Percentiles rank a stretch among this genome's conserved stretches.
Evolutionary conservation across 192 early-diverging fungal species (phyloP).

Genomic region (Rhizophagus sp.): DNA sequence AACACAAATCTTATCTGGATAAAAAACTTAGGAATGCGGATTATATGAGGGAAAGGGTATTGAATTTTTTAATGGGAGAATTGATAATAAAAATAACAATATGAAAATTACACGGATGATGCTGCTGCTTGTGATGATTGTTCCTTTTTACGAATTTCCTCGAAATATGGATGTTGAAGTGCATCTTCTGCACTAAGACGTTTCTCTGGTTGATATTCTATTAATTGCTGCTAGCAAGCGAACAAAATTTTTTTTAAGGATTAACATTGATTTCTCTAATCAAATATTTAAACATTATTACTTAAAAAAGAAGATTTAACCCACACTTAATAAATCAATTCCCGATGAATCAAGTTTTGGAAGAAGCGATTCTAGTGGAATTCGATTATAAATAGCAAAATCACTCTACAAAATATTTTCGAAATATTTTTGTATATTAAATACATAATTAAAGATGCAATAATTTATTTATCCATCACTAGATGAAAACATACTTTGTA

Average conservation of each 20-base stretch:
- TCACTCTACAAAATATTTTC: constrained; percentile 49
- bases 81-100: background rate
- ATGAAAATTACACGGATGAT: constrained; percentile 17
- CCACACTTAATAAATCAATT: constrained; percentile 80
- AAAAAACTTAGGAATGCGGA: no score
- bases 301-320: background rate
- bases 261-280: background rate
- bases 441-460: background rate
- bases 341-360: constrained; percentile 85
- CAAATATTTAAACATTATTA: background rate
- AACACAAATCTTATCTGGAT: background rate
- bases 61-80: no score
- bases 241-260: background rate
- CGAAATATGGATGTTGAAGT: constrained; percentile 30
- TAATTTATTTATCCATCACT: background rate
- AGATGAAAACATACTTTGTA: constrained; percentile 62
- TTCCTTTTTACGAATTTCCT: constrained; percentile 34
- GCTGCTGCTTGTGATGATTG: constrained; percentile 13
- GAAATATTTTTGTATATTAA: background rate
- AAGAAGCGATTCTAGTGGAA: constrained; percentile 70
- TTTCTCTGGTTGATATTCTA: constrained; percentile 31
- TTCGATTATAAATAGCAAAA: constrained; percentile 73
- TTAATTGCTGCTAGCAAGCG: constrained; percentile 7
- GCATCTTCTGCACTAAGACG: constrained; percentile 29
- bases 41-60: no score